A percentile compares a stretch with the other conserved stretches of the same genome.
These are phyloP conservation scores for Xerophyta viscosa DNA, from an alignment of 106 monocot species.

Conservation along the genomic window DNA sequence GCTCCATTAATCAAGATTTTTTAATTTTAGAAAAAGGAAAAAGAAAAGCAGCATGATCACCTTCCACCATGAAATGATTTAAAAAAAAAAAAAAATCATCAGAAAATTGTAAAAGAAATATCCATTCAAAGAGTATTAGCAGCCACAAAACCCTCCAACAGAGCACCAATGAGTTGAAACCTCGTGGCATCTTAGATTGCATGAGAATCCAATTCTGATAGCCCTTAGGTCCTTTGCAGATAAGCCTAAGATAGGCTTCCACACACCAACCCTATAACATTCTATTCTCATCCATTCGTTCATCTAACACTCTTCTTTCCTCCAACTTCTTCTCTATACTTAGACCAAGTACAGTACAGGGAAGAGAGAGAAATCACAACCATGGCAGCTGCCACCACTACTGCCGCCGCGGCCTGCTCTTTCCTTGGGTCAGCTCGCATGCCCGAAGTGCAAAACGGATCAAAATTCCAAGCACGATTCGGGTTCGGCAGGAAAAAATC, in stretches of 20 bases:
- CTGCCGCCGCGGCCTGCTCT: slow-evolving; percentile 26
- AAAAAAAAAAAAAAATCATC: too few relatives aligned
- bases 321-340: background rate
- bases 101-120: too few relatives aligned
- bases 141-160: too few relatives aligned
- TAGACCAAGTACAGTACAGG: background rate
- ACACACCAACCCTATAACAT: background rate
- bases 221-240: slow-evolving; percentile 3
- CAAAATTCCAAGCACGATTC: slow-evolving; percentile 61
- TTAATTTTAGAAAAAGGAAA: too few relatives aligned
- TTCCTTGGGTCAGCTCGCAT: slow-evolving; percentile 39
- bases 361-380: background rate
- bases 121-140: too few relatives aligned
- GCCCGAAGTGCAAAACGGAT: slow-evolving; percentile 16
- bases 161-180: background rate
- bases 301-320: background rate
- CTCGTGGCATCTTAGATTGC: slow-evolving; percentile 1
- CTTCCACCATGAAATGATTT: too few relatives aligned
- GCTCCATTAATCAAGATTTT: too few relatives aligned
- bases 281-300: background rate
- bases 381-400: slow-evolving; percentile 35
- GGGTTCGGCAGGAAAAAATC: slow-evolving; percentile 56
- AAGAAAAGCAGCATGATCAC: too few relatives aligned
- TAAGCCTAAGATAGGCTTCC: slow-evolving; percentile 6
- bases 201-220: background rate